Conservation (phyloP, 768 basidiomycete genomes). For the Kwoniella dendrophila region DNA sequence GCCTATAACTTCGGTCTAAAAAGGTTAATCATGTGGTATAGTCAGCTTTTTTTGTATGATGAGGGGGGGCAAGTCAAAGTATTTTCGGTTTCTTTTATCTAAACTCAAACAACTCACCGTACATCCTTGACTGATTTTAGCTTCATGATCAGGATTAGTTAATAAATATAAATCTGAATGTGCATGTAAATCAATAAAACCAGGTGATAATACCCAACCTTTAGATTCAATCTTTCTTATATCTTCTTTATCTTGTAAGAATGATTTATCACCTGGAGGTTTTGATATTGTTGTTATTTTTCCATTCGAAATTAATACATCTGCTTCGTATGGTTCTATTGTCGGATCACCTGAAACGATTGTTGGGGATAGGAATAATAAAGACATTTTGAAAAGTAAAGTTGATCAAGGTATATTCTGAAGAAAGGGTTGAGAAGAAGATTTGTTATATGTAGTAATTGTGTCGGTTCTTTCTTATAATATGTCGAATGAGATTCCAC, state of each 20-base stretch:
- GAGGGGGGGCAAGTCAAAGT: not conserved
- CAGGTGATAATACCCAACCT: constrained; percentile 45
- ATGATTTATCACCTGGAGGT: not conserved
- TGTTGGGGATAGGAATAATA: constrained; percentile 41
- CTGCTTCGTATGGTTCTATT: constrained; percentile 36
- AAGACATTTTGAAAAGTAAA: not conserved
- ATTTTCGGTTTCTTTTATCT: not conserved
- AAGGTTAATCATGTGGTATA: not conserved
- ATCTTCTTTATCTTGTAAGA: not conserved
- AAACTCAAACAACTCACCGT: constrained; percentile 36
- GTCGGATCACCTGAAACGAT: constrained; percentile 40
- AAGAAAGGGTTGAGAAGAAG: too few relatives aligned
- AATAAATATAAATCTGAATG: constrained; percentile 52
- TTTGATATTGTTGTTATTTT: constrained; percentile 34
- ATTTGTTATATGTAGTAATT: too few relatives aligned
- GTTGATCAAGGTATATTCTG: not conserved
- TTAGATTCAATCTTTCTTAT: constrained; percentile 9
- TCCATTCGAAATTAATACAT: constrained; percentile 39
- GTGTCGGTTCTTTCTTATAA: too few relatives aligned
- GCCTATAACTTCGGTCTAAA: constrained; percentile 51
- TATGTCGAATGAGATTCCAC: too few relatives aligned
- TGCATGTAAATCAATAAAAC: constrained; percentile 55
- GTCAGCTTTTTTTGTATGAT: not conserved
- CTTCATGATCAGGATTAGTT: constrained; percentile 46
- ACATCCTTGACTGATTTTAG: constrained; percentile 52